Conservation (phyloP, 2,329 filamentous ascomycete species). For the Sporothrix curviconia region DNA sequence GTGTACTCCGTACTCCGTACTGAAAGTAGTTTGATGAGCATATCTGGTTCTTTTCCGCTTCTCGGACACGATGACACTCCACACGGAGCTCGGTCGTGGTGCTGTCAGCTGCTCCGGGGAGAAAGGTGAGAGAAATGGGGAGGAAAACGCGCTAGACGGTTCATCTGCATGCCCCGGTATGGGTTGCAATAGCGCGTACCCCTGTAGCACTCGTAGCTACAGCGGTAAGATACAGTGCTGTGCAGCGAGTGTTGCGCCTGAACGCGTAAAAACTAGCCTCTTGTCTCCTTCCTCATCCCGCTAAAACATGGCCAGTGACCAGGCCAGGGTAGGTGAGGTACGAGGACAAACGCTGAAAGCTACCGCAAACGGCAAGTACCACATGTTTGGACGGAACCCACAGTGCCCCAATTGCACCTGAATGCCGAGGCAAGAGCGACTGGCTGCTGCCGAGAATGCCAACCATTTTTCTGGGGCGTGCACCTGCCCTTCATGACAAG, state of each 20-base stretch:
- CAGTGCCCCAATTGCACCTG: slow-evolving; percentile 15
- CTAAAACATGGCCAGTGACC: slow-evolving; percentile 3
- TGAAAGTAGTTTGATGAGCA: slow-evolving; percentile 9
- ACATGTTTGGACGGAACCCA: slow-evolving; percentile 1
- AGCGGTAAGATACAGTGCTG: not conserved
- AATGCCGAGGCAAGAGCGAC: slow-evolving; percentile 18
- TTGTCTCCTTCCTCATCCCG: not conserved
- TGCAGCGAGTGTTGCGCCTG: no score
- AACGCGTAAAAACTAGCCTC: not conserved
- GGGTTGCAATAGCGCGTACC: no score
- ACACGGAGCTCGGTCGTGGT: slow-evolving; percentile 1
- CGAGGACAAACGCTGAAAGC: not conserved
- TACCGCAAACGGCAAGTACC: slow-evolving; percentile 4
- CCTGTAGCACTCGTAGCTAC: not conserved
- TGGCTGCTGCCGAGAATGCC: slow-evolving; percentile 12
- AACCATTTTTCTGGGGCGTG: slow-evolving; percentile 2
- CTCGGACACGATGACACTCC: slow-evolving; percentile 4
- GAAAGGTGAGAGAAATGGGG: not conserved
- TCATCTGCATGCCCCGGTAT: not conserved
- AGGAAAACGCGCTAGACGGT: slow-evolving; percentile 1
- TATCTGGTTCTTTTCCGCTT: not conserved
- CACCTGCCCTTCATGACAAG: no score
- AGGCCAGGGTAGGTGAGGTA: not conserved
- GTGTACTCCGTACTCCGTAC: no score
- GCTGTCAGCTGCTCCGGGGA: slow-evolving; percentile 3